Evolutionary conservation across 805 yeast genomes (phyloP), one percentile per base, ranked within the genome.

Genomic region (Wickerhamomyces tratensis): DNA sequence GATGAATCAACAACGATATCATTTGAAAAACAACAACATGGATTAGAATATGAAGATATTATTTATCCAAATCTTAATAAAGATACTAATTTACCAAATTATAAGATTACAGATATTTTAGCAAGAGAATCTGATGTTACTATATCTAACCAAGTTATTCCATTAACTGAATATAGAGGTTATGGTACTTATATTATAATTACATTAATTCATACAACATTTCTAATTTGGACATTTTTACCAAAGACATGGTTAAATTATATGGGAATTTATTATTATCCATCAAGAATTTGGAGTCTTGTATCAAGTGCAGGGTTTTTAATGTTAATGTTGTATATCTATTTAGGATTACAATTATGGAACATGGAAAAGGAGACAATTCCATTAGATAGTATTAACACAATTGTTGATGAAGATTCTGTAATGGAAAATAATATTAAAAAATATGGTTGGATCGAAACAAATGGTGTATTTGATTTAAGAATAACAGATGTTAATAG

Each of bases 241-340:
- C 97, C 97, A 0, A 74, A 75, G 35, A 47, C 54, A n/a, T 52
- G 73, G 33, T 71, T 83, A 36, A 69, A 77, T 43, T 51, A 52
- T 8, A 49, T 77, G 30, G 79, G 78, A 14, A 75, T 82, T 15
- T 75, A 72, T 52, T 88, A 79, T 59, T 84, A 80, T 51, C 98
- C 98, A 0, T 84, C 91, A 31, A 70, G 94, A 49, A 84, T 89
- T 79, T 93, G 98, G 98, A 81, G 95, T 2, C 57, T 85, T 33
- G 84, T 86, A 2, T 59, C 85, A 3, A 95, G 96, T 5, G 69
- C 86, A 12, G 76, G 76, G 49, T 69, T 82, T 6, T 62, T 91
- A 30, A 77, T 86, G 71, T 58, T 71, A 10, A 79, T 89, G 87
- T 62, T 80, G 14, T 88, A 76, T 54, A 74, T 72, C 0, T 91